Base-by-base conservation (phyloP, 2,329 filamentous ascomycete species). In the Neopestalotiopsis sp. region DNA sequence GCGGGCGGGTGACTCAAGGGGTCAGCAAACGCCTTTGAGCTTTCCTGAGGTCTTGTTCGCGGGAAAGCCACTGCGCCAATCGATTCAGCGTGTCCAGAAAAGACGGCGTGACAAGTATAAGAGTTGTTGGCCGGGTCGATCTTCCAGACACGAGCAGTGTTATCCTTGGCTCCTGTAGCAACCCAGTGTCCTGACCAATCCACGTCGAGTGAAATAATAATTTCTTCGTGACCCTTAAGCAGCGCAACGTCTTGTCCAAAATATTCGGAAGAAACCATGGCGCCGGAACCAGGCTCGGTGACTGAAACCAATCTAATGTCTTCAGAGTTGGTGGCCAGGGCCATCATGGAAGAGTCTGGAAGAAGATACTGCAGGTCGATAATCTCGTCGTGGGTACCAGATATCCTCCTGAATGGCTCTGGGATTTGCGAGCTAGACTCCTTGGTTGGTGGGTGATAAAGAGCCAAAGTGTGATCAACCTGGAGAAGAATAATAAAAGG, bases 161-260 rank as follows among this genome's bases (percentile, higher is more conserved):
- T 99, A 79, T 99, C 96, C 81, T 99, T 99, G 28, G 96, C 94
- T 66, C 95, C 96, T 1, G 96, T 98, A 13, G 92, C 95, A 53
- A 99, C 88, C 96, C 96, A 99, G 79, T 96, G 91, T 0, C 97
- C 97, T 10, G 96, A 98, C 94, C 94, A 97, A 81, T 99, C 96
- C 2, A 94, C 91, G 78, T 98, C 95, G 56, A 99, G 85, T 69
- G 94, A 95, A 74, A 99, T 97, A 70, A 99, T 93, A 65, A 99
- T 98, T 74, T 99, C 96, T 64, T 95, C 91, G 74, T 99, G 96
- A 1, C 96, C 96, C 76, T 93, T 94, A 1, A 99, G 86, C 30
- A 96, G 84, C 2, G 91, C 93, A 53, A 97, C 87, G 76, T 99
- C 96, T 70, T 95, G 93, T 14, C 96, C 96, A 79, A 98, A 98